Evolutionary conservation across 2,329 filamentous ascomycete species (phyloP).

Genomic region (Fusarium coffeatum): DNA sequence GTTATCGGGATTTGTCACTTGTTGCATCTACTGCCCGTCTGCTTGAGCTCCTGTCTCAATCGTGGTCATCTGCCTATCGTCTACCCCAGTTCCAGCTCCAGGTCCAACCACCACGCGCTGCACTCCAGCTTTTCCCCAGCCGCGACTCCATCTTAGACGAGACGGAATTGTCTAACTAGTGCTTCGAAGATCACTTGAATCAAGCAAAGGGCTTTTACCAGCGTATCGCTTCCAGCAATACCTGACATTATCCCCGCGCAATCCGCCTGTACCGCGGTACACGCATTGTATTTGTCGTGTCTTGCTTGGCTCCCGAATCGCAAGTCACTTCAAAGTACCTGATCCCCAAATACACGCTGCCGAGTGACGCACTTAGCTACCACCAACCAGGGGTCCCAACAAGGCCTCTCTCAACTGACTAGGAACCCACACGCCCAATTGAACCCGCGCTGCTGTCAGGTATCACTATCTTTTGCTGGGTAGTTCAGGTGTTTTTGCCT

Average conservation of each 20-base stretch:
- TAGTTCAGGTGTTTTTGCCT: conserved; percentile 11
- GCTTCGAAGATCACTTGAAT: conserved; percentile 23
- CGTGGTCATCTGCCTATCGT: conserved; percentile 37
- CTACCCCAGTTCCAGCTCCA: conserved; percentile 27
- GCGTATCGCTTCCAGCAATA: conserved; percentile 13
- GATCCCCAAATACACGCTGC: conserved; percentile 33
- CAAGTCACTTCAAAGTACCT: conserved; percentile 45
- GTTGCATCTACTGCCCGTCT: conserved; percentile 17
- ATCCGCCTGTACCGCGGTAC: conserved; percentile 34
- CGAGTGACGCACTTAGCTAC: conserved; percentile 40
- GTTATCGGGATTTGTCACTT: conserved; percentile 33
- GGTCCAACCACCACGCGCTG: conserved; percentile 23
- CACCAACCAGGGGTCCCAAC: conserved; percentile 39
- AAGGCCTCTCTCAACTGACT: conserved; percentile 35
- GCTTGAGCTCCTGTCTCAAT: conserved; percentile 38
- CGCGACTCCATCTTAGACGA: conserved; percentile 18
- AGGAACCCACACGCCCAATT: conserved; percentile 33
- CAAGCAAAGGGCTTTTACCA: conserved; percentile 13
- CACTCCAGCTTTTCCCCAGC: conserved; percentile 37
- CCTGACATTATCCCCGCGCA: conserved; percentile 29
- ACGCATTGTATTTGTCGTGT: conserved; percentile 16
- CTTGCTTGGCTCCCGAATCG: conserved; percentile 7
- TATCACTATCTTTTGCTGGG: conserved; percentile 30
- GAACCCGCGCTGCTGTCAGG: conserved; percentile 21
- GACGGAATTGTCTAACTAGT: conserved; percentile 8